Base-by-base conservation (phyloP, 225 moss, liverwort and hornwort species). In the Sphagnum tenellum region DNA sequence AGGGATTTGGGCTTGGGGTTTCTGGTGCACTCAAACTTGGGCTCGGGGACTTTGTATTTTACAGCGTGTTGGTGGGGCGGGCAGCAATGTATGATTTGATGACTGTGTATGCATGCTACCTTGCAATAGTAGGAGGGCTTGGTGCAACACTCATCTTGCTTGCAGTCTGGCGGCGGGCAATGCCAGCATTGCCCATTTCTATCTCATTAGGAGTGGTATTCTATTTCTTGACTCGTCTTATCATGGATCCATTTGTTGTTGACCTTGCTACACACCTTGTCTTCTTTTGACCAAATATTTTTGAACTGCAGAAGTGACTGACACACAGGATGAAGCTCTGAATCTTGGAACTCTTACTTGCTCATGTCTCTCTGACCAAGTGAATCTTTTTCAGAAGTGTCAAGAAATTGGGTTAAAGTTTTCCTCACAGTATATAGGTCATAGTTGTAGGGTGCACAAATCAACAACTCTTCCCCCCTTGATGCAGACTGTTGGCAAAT, bases 61-160 rank as follows among this genome's bases (percentile, higher is more conserved):
- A 98, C 68, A 98, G 98, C 62, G 89, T 98, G 48, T 78, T 98
- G 68, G 98, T 98, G 66, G 98, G 98, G 63, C 83, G 98, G 66
- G 98, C 98, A 57, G 98, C 98, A 49, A 98, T 93, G 98, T 98
- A 90, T 70, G 93, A 98, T 67, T 75, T 93, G 73, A 90, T 90
- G 98, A 98, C 98, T 46, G 98, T 98, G 44, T 98, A 98, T 73
- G 93, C 93, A n/a, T 98, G 98, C 74, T 93, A 98, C 72, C 85
- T 98, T 44, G 98, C 93, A 5, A 90, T 93, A 60, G 82, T 93
- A 61, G 89, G 90, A 62, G 98, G 93, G 56, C 75, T 98, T 4
- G 98, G 87, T 46, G 79, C 90, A 3, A 98, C 98, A 8, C 82
- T 98, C 5, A 55, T 92, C 12, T 74, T 98, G 66, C 80, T 98